Evolutionary conservation across 208 protist genomes (phyloP), one percentile per base, ranked within the genome.

Genomic region (Leishmania tarentolae): DNA sequence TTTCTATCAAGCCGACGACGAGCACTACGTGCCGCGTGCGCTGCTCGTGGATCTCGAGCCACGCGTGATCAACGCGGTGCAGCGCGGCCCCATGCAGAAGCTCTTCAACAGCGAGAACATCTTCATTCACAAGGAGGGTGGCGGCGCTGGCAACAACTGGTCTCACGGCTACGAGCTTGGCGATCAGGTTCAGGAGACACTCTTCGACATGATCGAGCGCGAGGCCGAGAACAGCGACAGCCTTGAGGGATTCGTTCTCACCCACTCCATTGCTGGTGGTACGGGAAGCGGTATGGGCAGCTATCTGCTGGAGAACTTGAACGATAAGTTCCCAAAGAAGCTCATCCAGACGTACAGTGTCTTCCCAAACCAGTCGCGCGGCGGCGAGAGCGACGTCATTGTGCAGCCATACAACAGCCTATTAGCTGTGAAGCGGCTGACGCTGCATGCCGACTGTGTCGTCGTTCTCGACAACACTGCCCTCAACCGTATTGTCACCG

Each of bases 331-430:
- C 80, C 98, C 98, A 5, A 99, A 99, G 88, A 99, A 99, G 90
- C 86, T 99, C 6, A 98, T 99, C 59, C 98, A 99, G 86, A 99
- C 99, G 5, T 99, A 99, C 90, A 99, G 97, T 50, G 99, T 99
- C 21, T 99, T 99, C 84, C 99, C 99, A 6, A 94, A 96, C 82
- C 86, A 95, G 73, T 91, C 90, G 8, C 87, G 87, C 50, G 90
- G 87, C 9, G 92, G 90, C 19, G 91, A 94, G 59, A 94, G 85
- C 74, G 99, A 99, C 79, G 98, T 99, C 17, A 99, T 99, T 75
- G 99, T 99, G 52, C 99, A 99, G 89, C 99, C 99, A n/a, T 99
- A 99, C 92, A 99, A 99, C 86, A 98, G 98, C 31, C 78, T 99
- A 13, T 89, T 99, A 6, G 99, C 99, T n/a, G 93, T 99, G 31